phyloP scores from a whole-genome alignment of 2,329 filamentous ascomycete species.

The Monilinia polystroma region DNA sequence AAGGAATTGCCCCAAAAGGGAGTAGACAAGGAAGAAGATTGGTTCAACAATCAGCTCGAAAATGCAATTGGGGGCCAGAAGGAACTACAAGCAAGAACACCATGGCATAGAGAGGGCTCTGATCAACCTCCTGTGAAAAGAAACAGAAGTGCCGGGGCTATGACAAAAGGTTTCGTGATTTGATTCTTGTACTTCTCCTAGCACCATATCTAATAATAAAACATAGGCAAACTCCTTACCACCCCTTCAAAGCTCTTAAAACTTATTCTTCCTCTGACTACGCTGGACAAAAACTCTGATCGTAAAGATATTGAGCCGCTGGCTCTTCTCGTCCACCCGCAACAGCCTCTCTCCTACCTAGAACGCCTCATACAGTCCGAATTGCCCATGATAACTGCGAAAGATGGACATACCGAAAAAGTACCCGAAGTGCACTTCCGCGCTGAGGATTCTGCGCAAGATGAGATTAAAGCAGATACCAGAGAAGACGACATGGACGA shows the following conservation, averaged over 20 bases:
- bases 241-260: slow-evolving; percentile 52
- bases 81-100: slow-evolving; percentile 57
- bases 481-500: slow-evolving; percentile 40
- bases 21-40: slow-evolving; percentile 40
- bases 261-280: slow-evolving; percentile 44
- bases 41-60: slow-evolving; percentile 42
- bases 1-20: slow-evolving; percentile 33
- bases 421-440: slow-evolving; percentile 75
- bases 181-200: background rate
- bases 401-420: slow-evolving; percentile 60
- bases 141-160: slow-evolving; percentile 50
- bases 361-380: slow-evolving; percentile 88
- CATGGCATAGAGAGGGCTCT: slow-evolving; percentile 65
- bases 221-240: slow-evolving; percentile 69
- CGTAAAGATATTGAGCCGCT: slow-evolving; percentile 77
- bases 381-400: slow-evolving; percentile 61
- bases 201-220: background rate
- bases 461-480: slow-evolving; percentile 47
- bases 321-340: slow-evolving; percentile 81
- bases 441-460: slow-evolving; percentile 70
- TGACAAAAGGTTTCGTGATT: slow-evolving; percentile 57
- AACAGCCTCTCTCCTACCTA: slow-evolving; percentile 87
- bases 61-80: slow-evolving; percentile 46
- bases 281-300: slow-evolving; percentile 56
- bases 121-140: slow-evolving; percentile 54